These are phyloP conservation scores for Saururus chinensis DNA, from an alignment of 164 flowering plant species.

Conservation along the genomic window DNA sequence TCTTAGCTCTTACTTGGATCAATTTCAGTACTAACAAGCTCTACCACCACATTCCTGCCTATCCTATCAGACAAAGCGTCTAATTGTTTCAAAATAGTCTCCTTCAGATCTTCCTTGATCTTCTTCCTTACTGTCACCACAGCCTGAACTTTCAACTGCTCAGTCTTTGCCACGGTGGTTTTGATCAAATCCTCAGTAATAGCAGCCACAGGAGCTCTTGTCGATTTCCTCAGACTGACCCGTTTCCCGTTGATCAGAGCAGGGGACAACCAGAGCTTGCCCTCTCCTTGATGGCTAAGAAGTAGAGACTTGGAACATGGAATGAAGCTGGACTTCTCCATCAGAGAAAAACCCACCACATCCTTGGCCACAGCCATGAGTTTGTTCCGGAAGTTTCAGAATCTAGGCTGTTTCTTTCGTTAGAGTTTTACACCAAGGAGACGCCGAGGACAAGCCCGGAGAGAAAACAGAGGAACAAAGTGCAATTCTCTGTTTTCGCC, in stretches of 20 bases:
- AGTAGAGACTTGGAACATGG: constrained; percentile 23
- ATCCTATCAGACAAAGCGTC: constrained; percentile 71
- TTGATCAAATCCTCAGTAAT: constrained; percentile 50
- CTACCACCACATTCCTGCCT: constrained; percentile 68
- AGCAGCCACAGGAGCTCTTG: constrained; percentile 34
- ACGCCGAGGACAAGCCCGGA: background rate
- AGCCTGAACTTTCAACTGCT: constrained; percentile 69
- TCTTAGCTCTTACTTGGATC: constrained; percentile 61
- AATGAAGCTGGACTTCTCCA: constrained; percentile 33
- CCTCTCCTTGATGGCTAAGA: constrained; percentile 8
- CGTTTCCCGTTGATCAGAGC: constrained; percentile 10
- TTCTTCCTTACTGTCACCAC: constrained; percentile 77
- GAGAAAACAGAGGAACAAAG: background rate
- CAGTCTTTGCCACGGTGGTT: constrained; percentile 36
- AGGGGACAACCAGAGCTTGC: constrained; percentile 18
- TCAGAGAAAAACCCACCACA: constrained; percentile 36
- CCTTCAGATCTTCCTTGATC: constrained; percentile 71
- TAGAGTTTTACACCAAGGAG: background rate
- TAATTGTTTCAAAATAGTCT: constrained; percentile 48
- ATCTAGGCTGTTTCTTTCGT: background rate
- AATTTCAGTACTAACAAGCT: constrained; percentile 65
- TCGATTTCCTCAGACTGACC: constrained; percentile 11
- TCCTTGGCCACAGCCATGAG: constrained; percentile 49
- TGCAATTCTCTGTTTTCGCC: background rate
- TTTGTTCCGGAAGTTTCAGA: background rate